These are phyloP conservation scores for Spiromastix sp. DNA, from an alignment of 2,329 filamentous ascomycete genomes.

Conservation along the genomic window DNA sequence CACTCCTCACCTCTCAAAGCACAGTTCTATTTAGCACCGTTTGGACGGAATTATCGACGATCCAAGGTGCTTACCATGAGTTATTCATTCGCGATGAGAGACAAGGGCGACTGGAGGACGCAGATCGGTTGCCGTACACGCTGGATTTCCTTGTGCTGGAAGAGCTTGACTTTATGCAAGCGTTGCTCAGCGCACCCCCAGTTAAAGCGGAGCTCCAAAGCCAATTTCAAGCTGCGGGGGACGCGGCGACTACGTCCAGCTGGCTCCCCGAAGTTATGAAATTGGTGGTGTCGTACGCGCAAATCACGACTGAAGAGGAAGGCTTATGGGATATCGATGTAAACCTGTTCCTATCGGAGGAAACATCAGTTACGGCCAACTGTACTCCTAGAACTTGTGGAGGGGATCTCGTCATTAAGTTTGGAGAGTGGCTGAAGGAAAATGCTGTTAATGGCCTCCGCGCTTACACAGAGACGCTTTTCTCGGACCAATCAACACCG, in stretches of 20 bases:
- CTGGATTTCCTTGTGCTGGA: slow-evolving; percentile 89
- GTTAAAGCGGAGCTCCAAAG: slow-evolving; percentile 82
- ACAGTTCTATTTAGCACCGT: slow-evolving; percentile 72
- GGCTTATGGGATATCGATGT: slow-evolving; percentile 94
- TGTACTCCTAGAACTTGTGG: slow-evolving; percentile 91
- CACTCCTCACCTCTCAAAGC: slow-evolving; percentile 71
- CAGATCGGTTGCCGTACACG: slow-evolving; percentile 85
- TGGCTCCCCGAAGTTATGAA: slow-evolving; percentile 88
- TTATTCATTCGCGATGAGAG: slow-evolving; percentile 80
- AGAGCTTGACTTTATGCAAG: slow-evolving; percentile 89
- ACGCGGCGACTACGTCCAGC: slow-evolving; percentile 51
- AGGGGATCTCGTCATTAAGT: slow-evolving; percentile 82
- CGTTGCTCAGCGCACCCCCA: slow-evolving; percentile 75
- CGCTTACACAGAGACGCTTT: slow-evolving; percentile 63
- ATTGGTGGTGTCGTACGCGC: slow-evolving; percentile 72
- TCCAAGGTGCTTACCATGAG: slow-evolving; percentile 63
- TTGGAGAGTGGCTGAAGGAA: slow-evolving; percentile 77
- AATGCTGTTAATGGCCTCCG: slow-evolving; percentile 70
- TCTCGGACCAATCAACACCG: slow-evolving; percentile 39
- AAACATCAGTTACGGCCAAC: slow-evolving; percentile 88
- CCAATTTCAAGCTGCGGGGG: slow-evolving; percentile 54
- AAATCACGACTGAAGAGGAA: slow-evolving; percentile 87
- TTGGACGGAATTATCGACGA: slow-evolving; percentile 73
- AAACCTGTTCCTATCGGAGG: slow-evolving; percentile 89
- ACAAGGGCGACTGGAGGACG: slow-evolving; percentile 80